These are phyloP conservation scores for Saposhnikovia divaricata DNA, from an alignment of 129 eudicot species.

Conservation along the genomic window DNA sequence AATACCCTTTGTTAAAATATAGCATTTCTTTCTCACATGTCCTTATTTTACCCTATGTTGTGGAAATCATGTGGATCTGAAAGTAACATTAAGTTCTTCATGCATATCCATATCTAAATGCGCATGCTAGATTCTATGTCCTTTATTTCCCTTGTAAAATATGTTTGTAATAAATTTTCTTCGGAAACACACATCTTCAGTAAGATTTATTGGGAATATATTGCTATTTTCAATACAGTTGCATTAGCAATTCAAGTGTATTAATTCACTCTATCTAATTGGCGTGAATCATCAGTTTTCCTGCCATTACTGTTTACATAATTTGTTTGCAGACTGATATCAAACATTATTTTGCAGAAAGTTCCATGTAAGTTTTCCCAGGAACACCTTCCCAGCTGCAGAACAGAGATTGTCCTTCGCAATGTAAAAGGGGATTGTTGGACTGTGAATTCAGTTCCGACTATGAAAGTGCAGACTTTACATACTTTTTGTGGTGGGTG, in stretches of 20 bases:
- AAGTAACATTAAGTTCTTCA: not conserved
- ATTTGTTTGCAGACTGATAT: conserved; percentile 2
- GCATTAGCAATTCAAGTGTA: not conserved
- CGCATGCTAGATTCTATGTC: not conserved
- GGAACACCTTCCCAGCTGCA: conserved; percentile 63
- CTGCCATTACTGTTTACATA: not conserved
- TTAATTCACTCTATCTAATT: not conserved
- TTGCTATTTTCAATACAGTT: not conserved
- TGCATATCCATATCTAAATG: not conserved
- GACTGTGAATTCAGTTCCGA: conserved; percentile 73
- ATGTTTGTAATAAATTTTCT: too few relatives aligned
- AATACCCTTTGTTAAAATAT: not conserved
- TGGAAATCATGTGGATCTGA: not conserved
- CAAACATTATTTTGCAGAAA: conserved; percentile 36
- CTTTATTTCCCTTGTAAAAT: too few relatives aligned
- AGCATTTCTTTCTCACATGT: not conserved
- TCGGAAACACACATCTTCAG: too few relatives aligned
- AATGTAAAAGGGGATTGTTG: conserved; percentile 69
- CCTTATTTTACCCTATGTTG: not conserved
- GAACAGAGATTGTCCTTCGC: conserved; percentile 59
- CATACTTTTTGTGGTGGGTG: conserved; percentile 94
- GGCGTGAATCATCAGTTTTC: not conserved
- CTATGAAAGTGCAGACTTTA: conserved; percentile 51
- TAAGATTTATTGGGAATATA: not conserved
- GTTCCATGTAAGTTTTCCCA: conserved; percentile 60